Evolutionary conservation across 1,284 basidiomycete genomes (phyloP).

Genomic region (Pterulicium gracile): DNA sequence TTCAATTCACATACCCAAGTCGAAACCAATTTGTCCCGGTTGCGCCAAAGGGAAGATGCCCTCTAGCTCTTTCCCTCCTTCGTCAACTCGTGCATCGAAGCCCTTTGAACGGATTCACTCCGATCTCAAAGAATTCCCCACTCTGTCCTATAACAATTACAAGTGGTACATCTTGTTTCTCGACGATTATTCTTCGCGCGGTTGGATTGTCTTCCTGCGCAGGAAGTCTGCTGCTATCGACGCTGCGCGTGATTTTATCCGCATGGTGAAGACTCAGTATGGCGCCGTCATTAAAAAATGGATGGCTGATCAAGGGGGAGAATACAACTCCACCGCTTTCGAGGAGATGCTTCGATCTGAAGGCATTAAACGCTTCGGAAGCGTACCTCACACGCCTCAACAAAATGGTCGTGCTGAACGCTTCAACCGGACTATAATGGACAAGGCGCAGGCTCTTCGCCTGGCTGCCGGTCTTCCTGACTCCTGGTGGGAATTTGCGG

Average conservation of each 20-base stretch:
- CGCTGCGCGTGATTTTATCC: slow-evolving; percentile 3
- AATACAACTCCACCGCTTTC: slow-evolving; percentile 11
- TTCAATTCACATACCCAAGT: slow-evolving; percentile 8
- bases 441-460: slow-evolving; percentile 14
- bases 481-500: slow-evolving; percentile 17
- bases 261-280: slow-evolving; percentile 16
- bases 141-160: slow-evolving; percentile 14
- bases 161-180: slow-evolving; percentile 19
- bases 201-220: slow-evolving; percentile 5
- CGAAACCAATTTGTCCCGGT: slow-evolving; percentile 11
- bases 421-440: slow-evolving; percentile 7
- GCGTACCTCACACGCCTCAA: slow-evolving; percentile 8
- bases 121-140: slow-evolving; percentile 15
- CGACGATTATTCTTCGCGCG: slow-evolving; percentile 17
- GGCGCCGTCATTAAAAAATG: slow-evolving; percentile 11
- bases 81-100: slow-evolving; percentile 6
- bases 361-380: slow-evolving; percentile 7
- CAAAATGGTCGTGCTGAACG: slow-evolving; percentile 11
- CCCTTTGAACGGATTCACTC: slow-evolving; percentile 16
- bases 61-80: slow-evolving; percentile 11
- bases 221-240: not conserved
- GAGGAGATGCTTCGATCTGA: slow-evolving; percentile 8
- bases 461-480: slow-evolving; percentile 14
- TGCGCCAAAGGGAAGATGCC: slow-evolving; percentile 17
- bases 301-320: slow-evolving; percentile 14